Conservation (phyloP, 208 protist species). For the Wallacemonas sp. region DNA sequence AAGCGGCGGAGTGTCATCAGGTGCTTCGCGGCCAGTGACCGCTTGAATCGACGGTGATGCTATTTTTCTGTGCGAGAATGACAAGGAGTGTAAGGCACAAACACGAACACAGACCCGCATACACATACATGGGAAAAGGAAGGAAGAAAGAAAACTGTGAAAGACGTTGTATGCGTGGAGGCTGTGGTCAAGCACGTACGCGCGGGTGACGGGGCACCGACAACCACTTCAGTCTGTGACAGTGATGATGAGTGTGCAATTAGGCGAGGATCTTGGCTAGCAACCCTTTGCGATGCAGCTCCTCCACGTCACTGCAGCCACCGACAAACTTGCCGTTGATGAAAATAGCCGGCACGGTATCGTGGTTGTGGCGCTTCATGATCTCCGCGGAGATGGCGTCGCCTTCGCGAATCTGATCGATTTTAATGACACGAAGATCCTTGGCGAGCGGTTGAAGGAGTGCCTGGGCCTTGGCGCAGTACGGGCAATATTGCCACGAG, state of each 20-base stretch:
- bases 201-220: no score
- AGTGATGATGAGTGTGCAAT: no score
- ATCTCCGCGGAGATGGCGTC: constrained; percentile 26
- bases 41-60: no score
- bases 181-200: no score
- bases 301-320: constrained; percentile 43
- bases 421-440: constrained; percentile 23
- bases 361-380: constrained; percentile 27
- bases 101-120: background rate
- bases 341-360: constrained; percentile 56
- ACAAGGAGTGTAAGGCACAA: background rate
- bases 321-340: constrained; percentile 52
- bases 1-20: no score
- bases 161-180: no score
- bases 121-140: background rate
- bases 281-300: constrained; percentile 20
- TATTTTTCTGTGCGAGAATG: background rate
- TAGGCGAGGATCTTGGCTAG: constrained; percentile 18
- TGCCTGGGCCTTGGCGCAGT: constrained; percentile 27
- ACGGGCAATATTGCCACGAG: constrained; percentile 36
- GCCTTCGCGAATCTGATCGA: constrained; percentile 36
- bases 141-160: background rate
- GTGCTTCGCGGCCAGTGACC: no score
- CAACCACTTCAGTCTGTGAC: no score
- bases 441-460: constrained; percentile 20